phyloP scores from a whole-genome alignment of 495 filamentous ascomycete genomes.

The Neurospora terricola region DNA sequence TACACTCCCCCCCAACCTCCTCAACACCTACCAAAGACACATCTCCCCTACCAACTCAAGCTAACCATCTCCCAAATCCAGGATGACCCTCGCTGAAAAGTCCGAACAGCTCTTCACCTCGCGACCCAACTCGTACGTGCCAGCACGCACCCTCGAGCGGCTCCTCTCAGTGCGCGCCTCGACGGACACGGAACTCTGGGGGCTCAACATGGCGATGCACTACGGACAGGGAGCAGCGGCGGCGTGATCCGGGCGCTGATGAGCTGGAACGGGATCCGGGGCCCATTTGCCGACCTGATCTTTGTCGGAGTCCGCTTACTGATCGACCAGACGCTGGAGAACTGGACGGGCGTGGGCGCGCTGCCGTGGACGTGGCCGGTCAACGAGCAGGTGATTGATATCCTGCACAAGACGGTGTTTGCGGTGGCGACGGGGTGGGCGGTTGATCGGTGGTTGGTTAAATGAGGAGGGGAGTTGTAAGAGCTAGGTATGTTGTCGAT shows the following conservation, averaged over 20 bases:
- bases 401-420: slow-evolving; percentile 23
- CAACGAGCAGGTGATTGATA: slow-evolving; percentile 21
- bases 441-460: slow-evolving; percentile 13
- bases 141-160: slow-evolving; percentile 5
- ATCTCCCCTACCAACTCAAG: not conserved
- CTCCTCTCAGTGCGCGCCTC: not conserved
- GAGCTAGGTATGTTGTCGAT: too few relatives aligned
- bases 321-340: slow-evolving; percentile 27
- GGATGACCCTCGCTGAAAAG: slow-evolving; percentile 8
- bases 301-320: slow-evolving; percentile 18
- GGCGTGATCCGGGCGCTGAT: slow-evolving; percentile 11
- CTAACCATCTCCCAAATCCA: not conserved
- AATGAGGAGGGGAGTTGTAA: not conserved
- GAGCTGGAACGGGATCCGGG: slow-evolving; percentile 20
- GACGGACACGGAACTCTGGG: not conserved
- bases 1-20: not conserved
- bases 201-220: slow-evolving; percentile 16
- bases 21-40: not conserved
- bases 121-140: slow-evolving; percentile 9
- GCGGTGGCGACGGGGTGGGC: slow-evolving; percentile 21
- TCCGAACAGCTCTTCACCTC: slow-evolving; percentile 5
- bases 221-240: slow-evolving; percentile 14
- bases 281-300: slow-evolving; percentile 24
- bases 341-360: slow-evolving; percentile 16
- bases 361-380: slow-evolving; percentile 22